phyloP scores from a whole-genome alignment of 2,329 filamentous ascomycete genomes.

The Trematosphaeria pertusa region DNA sequence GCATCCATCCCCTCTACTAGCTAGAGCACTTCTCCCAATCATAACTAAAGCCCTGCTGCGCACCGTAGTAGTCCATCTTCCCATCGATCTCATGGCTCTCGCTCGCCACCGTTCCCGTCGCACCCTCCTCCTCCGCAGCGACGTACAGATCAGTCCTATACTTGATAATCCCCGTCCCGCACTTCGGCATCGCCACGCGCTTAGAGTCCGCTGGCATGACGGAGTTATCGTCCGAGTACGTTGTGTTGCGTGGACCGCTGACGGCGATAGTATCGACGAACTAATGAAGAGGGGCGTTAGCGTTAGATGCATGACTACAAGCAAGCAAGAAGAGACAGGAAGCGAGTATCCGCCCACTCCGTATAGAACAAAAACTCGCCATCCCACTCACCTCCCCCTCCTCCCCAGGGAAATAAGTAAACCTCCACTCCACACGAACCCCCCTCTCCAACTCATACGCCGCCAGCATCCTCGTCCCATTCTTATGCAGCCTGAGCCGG shows the following conservation, averaged over 20 bases:
- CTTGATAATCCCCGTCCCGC: constrained; percentile 18
- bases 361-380: no score
- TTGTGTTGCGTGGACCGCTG: constrained; percentile 14
- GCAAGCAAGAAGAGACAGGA: no score
- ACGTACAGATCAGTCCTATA: constrained; percentile 23
- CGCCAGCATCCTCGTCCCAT: constrained; percentile 20
- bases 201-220: constrained; percentile 8
- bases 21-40: constrained; percentile 26
- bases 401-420: constrained; percentile 18
- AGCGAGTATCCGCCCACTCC: no score
- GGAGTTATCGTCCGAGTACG: constrained; percentile 12
- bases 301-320: background rate
- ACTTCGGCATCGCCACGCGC: constrained; percentile 14
- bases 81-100: constrained; percentile 9
- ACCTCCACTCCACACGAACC: constrained; percentile 20
- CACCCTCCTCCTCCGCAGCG: constrained; percentile 10
- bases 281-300: constrained; percentile 2
- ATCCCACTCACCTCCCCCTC: constrained; percentile 15
- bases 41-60: constrained; percentile 22
- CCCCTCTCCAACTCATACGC: constrained; percentile 23
- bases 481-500: constrained; percentile 25
- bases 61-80: constrained; percentile 20
- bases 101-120: constrained; percentile 17
- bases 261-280: constrained; percentile 14
- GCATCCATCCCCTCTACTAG: no score